A percentile compares a stretch with the other conserved stretches of the same genome.
phyloP scores from a whole-genome alignment of 2,329 filamentous ascomycete genomes.

The Epichloe gansuensis region DNA sequence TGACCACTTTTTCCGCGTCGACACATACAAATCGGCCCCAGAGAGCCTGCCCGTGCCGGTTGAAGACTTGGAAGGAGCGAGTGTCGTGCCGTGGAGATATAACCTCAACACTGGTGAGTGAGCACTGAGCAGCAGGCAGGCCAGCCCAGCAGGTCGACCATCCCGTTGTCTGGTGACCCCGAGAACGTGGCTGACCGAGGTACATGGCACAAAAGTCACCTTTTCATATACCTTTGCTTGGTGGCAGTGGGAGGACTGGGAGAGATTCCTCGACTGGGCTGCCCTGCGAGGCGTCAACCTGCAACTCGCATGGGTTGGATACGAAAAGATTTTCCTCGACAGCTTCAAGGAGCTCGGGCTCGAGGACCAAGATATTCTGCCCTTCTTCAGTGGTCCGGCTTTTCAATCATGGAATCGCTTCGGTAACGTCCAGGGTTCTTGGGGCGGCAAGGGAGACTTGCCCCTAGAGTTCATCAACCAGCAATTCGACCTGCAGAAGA shows the following conservation, averaged over 20 bases:
- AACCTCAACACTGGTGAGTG: conserved; percentile 34
- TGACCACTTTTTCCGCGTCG: conserved; percentile 11
- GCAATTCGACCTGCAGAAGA: conserved; percentile 34
- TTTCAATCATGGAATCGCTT: conserved; percentile 43
- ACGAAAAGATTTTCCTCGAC: conserved; percentile 36
- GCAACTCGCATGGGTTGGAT: conserved; percentile 37
- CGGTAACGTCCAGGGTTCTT: conserved; percentile 38
- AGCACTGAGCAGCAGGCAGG: neutral
- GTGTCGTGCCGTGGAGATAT: conserved; percentile 20
- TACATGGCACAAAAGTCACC: conserved; percentile 23
- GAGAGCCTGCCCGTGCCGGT: conserved; percentile 2
- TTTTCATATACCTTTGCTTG: conserved; percentile 38
- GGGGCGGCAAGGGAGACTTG: conserved; percentile 26
- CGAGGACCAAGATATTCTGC: conserved; percentile 27
- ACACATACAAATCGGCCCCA: conserved; percentile 1
- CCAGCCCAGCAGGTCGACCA: neutral
- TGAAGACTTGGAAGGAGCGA: conserved; percentile 6
- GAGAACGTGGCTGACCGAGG: neutral
- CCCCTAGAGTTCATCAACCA: conserved; percentile 32
- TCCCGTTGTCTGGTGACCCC: neutral
- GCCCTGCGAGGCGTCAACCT: conserved; percentile 38
- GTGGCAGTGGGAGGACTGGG: conserved; percentile 42
- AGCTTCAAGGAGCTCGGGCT: conserved; percentile 33
- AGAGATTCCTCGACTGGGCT: conserved; percentile 38
- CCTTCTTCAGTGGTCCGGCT: conserved; percentile 36